Percentiles rank a stretch among this genome's conserved stretches.
phyloP scores from a whole-genome alignment of 805 yeast species.

The Nematodospora valgi region DNA sequence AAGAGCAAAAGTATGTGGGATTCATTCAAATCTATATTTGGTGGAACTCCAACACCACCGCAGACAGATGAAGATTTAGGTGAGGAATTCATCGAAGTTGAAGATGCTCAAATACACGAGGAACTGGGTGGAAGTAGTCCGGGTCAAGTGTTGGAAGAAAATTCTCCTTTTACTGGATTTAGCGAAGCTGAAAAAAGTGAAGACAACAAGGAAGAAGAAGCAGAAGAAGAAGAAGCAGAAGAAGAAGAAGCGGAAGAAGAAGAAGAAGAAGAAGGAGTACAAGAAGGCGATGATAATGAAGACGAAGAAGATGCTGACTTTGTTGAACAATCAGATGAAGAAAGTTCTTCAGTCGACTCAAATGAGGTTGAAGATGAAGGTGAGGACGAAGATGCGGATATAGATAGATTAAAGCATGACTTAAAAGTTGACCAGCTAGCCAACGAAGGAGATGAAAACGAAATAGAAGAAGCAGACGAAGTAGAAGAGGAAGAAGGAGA shows the following conservation, averaged over 20 bases:
- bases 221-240: slow-evolving; percentile 12
- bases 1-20: slow-evolving; percentile 4
- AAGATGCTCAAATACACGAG: slow-evolving; percentile 5
- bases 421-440: slow-evolving; percentile 14
- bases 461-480: slow-evolving; percentile 18
- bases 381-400: slow-evolving; percentile 10
- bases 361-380: slow-evolving; percentile 14
- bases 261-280: slow-evolving; percentile 16
- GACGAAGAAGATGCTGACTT: slow-evolving; percentile 8
- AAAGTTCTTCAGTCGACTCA: slow-evolving; percentile 14
- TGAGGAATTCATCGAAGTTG: slow-evolving; percentile 9
- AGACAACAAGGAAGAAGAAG: slow-evolving; percentile 16
- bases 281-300: slow-evolving; percentile 15
- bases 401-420: slow-evolving; percentile 14
- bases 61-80: slow-evolving; percentile 6
- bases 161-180: slow-evolving; percentile 12
- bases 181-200: slow-evolving; percentile 19
- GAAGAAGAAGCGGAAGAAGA: slow-evolving; percentile 18
- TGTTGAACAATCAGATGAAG: slow-evolving; percentile 6
- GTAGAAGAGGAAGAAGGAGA: slow-evolving; percentile 7
- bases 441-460: slow-evolving; percentile 8
- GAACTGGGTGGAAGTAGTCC: not conserved
- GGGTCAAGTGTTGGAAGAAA: slow-evolving; percentile 1
- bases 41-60: slow-evolving; percentile 5
- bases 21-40: slow-evolving; percentile 4